These are phyloP conservation scores for Metarhizium anisopliae DNA, from an alignment of 2,329 filamentous ascomycete genomes.

Conservation along the genomic window DNA sequence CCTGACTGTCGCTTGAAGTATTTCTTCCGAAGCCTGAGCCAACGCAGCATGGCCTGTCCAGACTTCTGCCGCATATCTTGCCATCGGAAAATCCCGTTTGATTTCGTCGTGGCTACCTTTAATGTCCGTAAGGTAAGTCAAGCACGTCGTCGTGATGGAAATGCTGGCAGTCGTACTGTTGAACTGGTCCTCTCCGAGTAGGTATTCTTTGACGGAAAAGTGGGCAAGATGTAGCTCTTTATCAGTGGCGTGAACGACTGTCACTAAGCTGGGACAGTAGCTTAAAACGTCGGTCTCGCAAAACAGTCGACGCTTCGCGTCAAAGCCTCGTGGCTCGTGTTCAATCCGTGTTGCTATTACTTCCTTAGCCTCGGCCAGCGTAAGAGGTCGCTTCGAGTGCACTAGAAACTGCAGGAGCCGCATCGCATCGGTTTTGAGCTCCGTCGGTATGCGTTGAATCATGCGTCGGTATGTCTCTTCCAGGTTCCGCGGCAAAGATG, in stretches of 20 bases:
- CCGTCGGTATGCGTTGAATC: slow-evolving; percentile 9
- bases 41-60: slow-evolving; percentile 10
- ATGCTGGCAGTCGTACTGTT: slow-evolving; percentile 5
- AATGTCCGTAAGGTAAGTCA: slow-evolving; percentile 13
- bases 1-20: slow-evolving; percentile 1
- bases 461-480: slow-evolving; percentile 7
- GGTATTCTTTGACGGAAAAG: slow-evolving; percentile 17
- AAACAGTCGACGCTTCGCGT: slow-evolving; percentile 5
- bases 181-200: slow-evolving; percentile 6
- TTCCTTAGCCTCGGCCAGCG: slow-evolving; percentile 11
- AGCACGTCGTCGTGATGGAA: slow-evolving; percentile 12
- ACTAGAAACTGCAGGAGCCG: slow-evolving; percentile 16
- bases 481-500: too few species aligned
- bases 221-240: slow-evolving; percentile 15
- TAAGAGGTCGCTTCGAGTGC: slow-evolving; percentile 9
- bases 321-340: slow-evolving; percentile 5
- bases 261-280: slow-evolving; percentile 12
- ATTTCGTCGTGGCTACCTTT: slow-evolving; percentile 1
- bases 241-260: slow-evolving; percentile 1
- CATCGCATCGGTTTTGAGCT: slow-evolving; percentile 6
- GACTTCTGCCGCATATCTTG: slow-evolving; percentile 10
- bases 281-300: background rate
- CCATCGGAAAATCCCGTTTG: slow-evolving; percentile 11
- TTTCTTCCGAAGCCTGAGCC: slow-evolving; percentile 5
- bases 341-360: slow-evolving; percentile 13